These are phyloP conservation scores for Aspergillus egyptiacus DNA, from an alignment of 495 filamentous ascomycete genomes.

Conservation along the genomic window DNA sequence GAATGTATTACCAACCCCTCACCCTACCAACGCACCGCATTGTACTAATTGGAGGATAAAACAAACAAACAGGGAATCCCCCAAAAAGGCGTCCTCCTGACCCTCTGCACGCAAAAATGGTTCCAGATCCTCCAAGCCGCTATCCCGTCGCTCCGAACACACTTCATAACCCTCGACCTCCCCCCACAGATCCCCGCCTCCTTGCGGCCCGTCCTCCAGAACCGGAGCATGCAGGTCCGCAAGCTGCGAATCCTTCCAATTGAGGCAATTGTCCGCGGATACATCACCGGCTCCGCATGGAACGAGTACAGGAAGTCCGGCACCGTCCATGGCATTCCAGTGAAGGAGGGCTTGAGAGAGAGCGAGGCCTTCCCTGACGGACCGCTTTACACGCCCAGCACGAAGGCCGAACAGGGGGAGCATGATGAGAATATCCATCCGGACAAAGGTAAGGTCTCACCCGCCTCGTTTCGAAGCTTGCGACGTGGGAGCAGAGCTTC, in stretches of 20 bases:
- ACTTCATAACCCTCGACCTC: constrained; percentile 66
- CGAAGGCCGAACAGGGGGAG: constrained; percentile 78
- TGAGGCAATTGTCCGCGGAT: constrained; percentile 87
- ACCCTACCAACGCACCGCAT: constrained; percentile 1
- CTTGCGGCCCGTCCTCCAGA: constrained; percentile 50
- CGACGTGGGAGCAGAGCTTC: neutral
- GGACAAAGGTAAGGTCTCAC: constrained; percentile 45
- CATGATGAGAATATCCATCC: constrained; percentile 91
- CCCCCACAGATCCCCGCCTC: constrained; percentile 48
- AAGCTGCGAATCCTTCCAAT: constrained; percentile 76
- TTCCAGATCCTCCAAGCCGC: constrained; percentile 62
- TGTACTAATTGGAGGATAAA: neutral
- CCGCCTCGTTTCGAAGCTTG: neutral
- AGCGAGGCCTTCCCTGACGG: constrained; percentile 63
- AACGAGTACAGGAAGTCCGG: constrained; percentile 65
- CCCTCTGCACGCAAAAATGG: constrained; percentile 79
- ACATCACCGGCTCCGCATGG: constrained; percentile 93
- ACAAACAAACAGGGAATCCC: constrained; percentile 60
- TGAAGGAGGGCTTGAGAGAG: constrained; percentile 63
- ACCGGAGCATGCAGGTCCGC: constrained; percentile 77
- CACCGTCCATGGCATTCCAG: constrained; percentile 73
- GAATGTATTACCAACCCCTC: constrained; percentile 49
- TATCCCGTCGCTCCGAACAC: constrained; percentile 65
- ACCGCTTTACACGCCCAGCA: constrained; percentile 83
- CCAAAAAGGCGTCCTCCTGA: constrained; percentile 78